Percentiles rank a stretch among this genome's conserved stretches.
phyloP scores from a whole-genome alignment of 2,329 filamentous ascomycete species.

The Fusarium fracticaudum region DNA sequence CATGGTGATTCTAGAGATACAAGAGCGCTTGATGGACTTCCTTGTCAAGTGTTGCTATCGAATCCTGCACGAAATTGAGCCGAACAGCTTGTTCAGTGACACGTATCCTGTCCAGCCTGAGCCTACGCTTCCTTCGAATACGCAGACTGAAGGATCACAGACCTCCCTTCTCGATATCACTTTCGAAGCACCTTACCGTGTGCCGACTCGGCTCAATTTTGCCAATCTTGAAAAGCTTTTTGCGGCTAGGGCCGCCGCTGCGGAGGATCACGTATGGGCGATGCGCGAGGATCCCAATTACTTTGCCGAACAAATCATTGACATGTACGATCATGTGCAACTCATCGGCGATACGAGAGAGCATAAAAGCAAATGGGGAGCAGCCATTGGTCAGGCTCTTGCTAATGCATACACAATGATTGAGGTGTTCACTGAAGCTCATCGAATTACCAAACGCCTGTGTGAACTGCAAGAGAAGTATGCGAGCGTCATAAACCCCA shows the following conservation, averaged over 20 bases:
- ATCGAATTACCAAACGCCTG: neutral
- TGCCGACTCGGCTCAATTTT: neutral
- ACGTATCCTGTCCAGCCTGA: fast-evolving
- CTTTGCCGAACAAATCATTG: neutral
- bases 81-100: fast-evolving
- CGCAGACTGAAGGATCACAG: fast-evolving
- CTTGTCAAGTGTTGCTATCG: neutral
- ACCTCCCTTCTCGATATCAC: neutral
- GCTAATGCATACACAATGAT: neutral
- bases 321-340: neutral
- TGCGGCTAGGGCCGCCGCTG: neutral
- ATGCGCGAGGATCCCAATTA: neutral
- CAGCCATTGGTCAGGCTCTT: neutral
- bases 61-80: neutral
- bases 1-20: neutral
- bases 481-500: neutral
- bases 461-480: neutral
- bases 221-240: neutral
- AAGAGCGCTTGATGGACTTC: neutral
- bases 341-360: neutral
- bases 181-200: neutral
- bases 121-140: fast-evolving
- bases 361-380: neutral
- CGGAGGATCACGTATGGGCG: neutral
- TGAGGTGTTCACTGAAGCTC: fast-evolving